Base-by-base conservation (phyloP, 768 basidiomycete genomes). In the Coprinopsis sp. region DNA sequence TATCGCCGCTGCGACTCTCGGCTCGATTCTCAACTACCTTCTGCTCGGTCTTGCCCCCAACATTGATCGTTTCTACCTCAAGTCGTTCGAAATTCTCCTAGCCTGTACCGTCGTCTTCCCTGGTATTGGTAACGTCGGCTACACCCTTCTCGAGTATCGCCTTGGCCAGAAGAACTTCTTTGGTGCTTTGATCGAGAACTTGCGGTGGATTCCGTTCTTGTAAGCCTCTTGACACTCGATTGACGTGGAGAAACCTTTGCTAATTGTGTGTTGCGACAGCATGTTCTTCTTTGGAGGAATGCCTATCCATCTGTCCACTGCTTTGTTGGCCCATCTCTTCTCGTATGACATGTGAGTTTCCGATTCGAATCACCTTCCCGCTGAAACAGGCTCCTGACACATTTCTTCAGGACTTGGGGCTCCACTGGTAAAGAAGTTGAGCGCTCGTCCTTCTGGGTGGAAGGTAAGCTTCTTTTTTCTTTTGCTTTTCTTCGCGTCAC, bases 401-500 rank as follows among this genome's bases (percentile, higher is more conserved):
- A 43, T 29, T 27, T 38, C 38, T 49, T 44, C 39, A 76, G 73
- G 75, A 76, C 74, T 27, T 77, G 76, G 76, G 75, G 76, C 23
- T 76, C 75, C 23, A 77, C 76, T 1, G 74, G 68, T 55, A 92
- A 94, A 65, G 88, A 90, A 66, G 88, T 93, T 42, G 85, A 91
- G 58, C 75, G 79, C 23, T 88, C 86, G 2, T 90, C 91, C 47
- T 91, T 94, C 72, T 91, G 87, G 79, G 80, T 89, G 53, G 91
- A 94, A 67, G 68, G 70, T 64, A 42, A 46, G 54, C 49, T 23
- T 24, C 8, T 39, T 24, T 18, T 39, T 21, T 5, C 30, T 28
- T 42, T 18, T 42, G 18, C 34, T n/a, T n/a, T n/a, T n/a, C n/a
- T n/a, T n/a, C n/a, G n/a, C n/a, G n/a, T n/a, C n/a, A n/a, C n/a